Conservation (phyloP, 805 yeast species). For the Saccharomyces kudriavzevii region DNA sequence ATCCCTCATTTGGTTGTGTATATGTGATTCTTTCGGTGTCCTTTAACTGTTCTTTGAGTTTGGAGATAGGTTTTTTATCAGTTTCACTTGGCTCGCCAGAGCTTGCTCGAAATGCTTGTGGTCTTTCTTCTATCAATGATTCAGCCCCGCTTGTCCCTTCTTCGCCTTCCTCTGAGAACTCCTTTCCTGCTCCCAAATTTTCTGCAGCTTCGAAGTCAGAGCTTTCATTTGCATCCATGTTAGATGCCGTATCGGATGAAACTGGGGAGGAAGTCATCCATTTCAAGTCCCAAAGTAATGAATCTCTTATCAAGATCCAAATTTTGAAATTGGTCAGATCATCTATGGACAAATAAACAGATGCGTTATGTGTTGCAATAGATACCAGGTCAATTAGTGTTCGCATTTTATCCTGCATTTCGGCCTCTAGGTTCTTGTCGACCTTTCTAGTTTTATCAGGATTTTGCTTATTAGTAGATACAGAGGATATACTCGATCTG, state of each 20-base stretch:
- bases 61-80: conserved; percentile 1
- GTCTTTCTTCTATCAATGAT: conserved; percentile 22
- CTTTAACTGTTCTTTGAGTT: not conserved
- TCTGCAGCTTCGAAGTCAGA: conserved; percentile 1
- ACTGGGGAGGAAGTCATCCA: conserved; percentile 3
- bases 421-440: conserved; percentile 6
- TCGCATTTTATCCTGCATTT: conserved; percentile 14
- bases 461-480: not conserved
- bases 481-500: not conserved
- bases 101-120: conserved; percentile 13
- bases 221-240: not conserved
- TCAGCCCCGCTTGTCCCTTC: conserved; percentile 18
- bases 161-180: not conserved
- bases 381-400: conserved; percentile 20
- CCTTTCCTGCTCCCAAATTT: not conserved
- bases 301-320: conserved; percentile 29
- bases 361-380: conserved; percentile 29
- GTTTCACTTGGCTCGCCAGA: conserved; percentile 6
- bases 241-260: not conserved
- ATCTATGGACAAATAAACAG: conserved; percentile 24
- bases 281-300: conserved; percentile 27
- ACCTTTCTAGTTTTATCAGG: conserved; percentile 2
- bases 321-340: conserved; percentile 26
- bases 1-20: not conserved
- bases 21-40: not conserved